A percentile compares a stretch with the other conserved stretches of the same genome.
phyloP scores from a whole-genome alignment of 129 eudicot genomes.

The Lonicera japonica region DNA sequence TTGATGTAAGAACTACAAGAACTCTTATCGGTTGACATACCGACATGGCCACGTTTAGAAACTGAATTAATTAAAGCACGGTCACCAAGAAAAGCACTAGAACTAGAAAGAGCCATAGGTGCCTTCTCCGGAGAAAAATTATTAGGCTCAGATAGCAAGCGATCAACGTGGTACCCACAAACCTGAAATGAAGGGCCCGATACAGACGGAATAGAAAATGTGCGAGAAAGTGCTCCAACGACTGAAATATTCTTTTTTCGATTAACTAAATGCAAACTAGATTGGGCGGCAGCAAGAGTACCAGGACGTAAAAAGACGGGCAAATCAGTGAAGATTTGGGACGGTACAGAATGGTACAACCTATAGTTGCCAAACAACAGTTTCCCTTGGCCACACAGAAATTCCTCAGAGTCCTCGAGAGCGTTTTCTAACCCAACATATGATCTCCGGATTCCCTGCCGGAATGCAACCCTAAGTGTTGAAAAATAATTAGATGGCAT shows the following conservation, averaged over 20 bases:
- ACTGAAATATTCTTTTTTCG: conserved; percentile 54
- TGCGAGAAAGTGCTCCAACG: conserved; percentile 67
- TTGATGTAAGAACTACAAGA: conserved; percentile 20
- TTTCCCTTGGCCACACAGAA: conserved; percentile 45
- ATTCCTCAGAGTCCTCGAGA: conserved; percentile 37
- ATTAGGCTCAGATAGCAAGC: conserved; percentile 36
- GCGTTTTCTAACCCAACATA: conserved; percentile 33
- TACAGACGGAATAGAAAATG: conserved; percentile 72
- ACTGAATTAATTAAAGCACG: conserved; percentile 25
- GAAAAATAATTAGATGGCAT: conserved; percentile 68
- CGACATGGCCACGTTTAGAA: conserved; percentile 14
- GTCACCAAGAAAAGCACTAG: conserved; percentile 38
- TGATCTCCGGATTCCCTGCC: conserved; percentile 45
- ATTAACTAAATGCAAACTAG: conserved; percentile 46
- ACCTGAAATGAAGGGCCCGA: conserved; percentile 76
- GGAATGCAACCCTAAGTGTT: conserved; percentile 35
- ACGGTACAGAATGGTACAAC: conserved; percentile 33
- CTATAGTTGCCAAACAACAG: conserved; percentile 45
- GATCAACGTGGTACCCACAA: conserved; percentile 62
- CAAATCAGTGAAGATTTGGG: conserved; percentile 30
- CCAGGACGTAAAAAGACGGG: conserved; percentile 38
- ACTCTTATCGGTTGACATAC: conserved; percentile 20
- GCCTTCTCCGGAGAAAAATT: conserved; percentile 19
- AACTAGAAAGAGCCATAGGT: conserved; percentile 51
- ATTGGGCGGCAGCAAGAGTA: conserved; percentile 50